Base-by-base conservation (phyloP, 768 basidiomycete species). In the Mycena haematopus region DNA sequence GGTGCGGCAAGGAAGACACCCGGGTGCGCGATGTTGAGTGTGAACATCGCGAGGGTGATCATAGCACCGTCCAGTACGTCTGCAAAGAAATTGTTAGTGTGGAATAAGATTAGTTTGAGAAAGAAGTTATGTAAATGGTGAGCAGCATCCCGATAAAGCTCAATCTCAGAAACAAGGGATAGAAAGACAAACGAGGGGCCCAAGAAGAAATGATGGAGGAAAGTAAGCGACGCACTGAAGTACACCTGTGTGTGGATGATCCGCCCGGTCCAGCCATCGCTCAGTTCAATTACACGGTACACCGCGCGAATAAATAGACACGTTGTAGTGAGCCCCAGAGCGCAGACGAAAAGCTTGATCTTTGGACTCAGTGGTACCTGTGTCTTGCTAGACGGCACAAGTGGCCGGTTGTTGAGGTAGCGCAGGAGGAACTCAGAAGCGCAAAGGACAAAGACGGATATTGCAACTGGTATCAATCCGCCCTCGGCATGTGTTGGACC, bases 381-480 rank as follows among this genome's bases (percentile, higher is more conserved):
- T 31, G 46, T n/a, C 8, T 31, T 31, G 29, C 29, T 31, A 9
- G 4, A 31, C 3, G 9, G 2, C 8, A 4, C 46, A 46, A 54
- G 31, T 46, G 64, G 64, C 2, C 58, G 58, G 51, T 63, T 53
- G 8, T 38, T 13, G 17, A 64, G 27, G 59, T 55, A 81, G 61
- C 65, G 84, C 79, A 58, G 80, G 70, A 56, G 76, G 72, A 67
- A 85, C 79, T 59, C 82, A 79, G 21, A 63, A 70, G 27, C 80
- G 71, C 80, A 82, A 29, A 65, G 0, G 42, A 55, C 62, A 55
- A 66, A 68, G 1, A 31, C 58, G 14, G 62, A 51, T 14, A 68
- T 66, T 11, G 62, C 61, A 8, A 55, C 67, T 68, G 29, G 9
- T 31, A 9, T 31, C 29, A 31, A 31, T 31, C 29, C 6, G 29